phyloP scores from a whole-genome alignment of 371 early-diverging fungal genomes.

The Funneliformis caledonium region DNA sequence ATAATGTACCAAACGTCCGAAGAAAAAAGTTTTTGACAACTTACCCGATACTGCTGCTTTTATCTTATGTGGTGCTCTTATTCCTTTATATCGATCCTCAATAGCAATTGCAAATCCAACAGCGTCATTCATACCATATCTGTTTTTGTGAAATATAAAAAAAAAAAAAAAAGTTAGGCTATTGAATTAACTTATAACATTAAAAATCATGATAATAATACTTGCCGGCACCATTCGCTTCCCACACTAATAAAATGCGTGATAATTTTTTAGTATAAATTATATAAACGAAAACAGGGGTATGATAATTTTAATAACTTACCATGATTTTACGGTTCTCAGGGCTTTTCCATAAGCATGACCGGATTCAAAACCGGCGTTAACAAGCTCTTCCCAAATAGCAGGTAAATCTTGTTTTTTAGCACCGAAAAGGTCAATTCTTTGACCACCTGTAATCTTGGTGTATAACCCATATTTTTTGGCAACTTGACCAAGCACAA shows the following conservation, averaged over 20 bases:
- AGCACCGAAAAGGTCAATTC: slow-evolving; percentile 72
- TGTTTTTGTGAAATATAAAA: too few species aligned
- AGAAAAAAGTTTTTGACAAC: too few species aligned
- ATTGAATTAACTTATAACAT: too few species aligned
- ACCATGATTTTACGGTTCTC: slow-evolving; percentile 67
- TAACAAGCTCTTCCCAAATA: slow-evolving; percentile 68
- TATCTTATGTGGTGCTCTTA: slow-evolving; percentile 71
- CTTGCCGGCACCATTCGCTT: too few species aligned
- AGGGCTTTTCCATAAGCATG: slow-evolving; percentile 75
- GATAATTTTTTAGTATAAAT: too few species aligned
- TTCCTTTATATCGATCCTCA: slow-evolving; percentile 70
- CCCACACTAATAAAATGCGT: too few species aligned
- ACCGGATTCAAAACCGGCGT: slow-evolving; percentile 70
- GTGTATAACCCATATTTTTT: slow-evolving; percentile 66
- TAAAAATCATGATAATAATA: too few species aligned
- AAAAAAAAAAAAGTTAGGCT: too few species aligned
- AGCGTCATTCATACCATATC: slow-evolving; percentile 62
- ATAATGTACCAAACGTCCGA: too few species aligned
- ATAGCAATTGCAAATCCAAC: slow-evolving; percentile 69
- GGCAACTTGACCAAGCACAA: slow-evolving; percentile 63
- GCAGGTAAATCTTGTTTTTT: slow-evolving; percentile 63
- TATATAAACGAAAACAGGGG: too few species aligned
- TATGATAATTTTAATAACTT: background rate
- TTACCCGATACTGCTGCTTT: slow-evolving; percentile 58
- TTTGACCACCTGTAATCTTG: slow-evolving; percentile 71